Evolutionary conservation across 2,329 filamentous ascomycete genomes (phyloP).

Genomic region (Botrytis cinerea): DNA sequence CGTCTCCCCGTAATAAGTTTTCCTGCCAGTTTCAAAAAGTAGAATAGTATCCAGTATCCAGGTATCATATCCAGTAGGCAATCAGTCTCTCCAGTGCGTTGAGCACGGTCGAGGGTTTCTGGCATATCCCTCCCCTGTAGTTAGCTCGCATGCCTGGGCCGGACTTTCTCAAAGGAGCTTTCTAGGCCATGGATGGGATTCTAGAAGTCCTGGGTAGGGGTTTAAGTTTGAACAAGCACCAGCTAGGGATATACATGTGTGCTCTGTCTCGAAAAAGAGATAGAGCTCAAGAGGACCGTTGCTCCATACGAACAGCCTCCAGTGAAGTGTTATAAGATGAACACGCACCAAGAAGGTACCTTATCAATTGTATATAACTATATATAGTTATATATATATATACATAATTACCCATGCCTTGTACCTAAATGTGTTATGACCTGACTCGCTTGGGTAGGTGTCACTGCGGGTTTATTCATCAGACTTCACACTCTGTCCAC

Average conservation of each 20-base stretch:
- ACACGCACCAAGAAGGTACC: not conserved
- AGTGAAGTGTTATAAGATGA: too few relatives aligned
- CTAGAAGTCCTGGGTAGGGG: not conserved
- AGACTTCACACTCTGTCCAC: not conserved
- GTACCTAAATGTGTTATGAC: too few relatives aligned
- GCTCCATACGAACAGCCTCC: not conserved
- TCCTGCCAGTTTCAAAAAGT: not conserved
- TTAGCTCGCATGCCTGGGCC: not conserved
- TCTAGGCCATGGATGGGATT: not conserved
- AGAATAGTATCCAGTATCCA: not conserved
- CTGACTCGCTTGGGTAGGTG: not conserved
- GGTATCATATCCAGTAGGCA: not conserved
- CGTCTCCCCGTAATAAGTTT: conserved; percentile 4
- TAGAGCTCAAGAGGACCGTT: not conserved
- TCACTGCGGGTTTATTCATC: not conserved
- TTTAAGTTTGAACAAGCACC: not conserved
- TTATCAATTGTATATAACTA: too few relatives aligned
- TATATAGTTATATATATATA: too few relatives aligned
- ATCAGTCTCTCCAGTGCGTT: not conserved
- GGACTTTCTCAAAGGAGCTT: not conserved
- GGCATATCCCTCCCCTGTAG: not conserved
- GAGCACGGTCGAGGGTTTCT: conserved; percentile 13
- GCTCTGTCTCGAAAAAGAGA: not conserved
- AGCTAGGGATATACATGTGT: not conserved
- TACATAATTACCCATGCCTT: not conserved